Evolutionary conservation across 306 rosid genomes (phyloP), one percentile per base, ranked within the genome.

Genomic region (Casuarina equisetifolia): DNA sequence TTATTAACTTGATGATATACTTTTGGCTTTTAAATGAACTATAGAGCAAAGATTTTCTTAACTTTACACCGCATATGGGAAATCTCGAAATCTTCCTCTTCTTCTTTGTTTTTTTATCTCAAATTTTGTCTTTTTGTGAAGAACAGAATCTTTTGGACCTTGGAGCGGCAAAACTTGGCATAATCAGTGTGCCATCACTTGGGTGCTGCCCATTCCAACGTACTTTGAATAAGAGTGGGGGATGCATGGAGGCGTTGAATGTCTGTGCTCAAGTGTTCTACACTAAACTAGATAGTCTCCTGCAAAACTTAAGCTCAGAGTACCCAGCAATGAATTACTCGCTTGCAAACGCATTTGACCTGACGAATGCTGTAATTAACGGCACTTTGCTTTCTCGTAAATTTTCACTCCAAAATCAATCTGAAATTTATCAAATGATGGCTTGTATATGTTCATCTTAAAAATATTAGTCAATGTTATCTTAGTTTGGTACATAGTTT

Each of bases 271-370:
- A 38, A 15, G 76, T 59, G 0, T 89, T 87, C 67, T 4, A 79
- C 10, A 9, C 6, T 53, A 77, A 54, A 74, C 72, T 48, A 5
- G 5, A 15, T 25, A 15, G 9, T 20, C 38, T 80, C 63, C 16
- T 89, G 74, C 57, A 1, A 13, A 81, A 48, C 36, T 57, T 89
- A 69, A 85, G 90, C 53, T 75, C 20, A 4, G 83, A 84, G 10
- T 74, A 78, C 69, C 5, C 43, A 19, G 84, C 45, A 9, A 66
- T 87, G 17, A 72, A 40, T n/a, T 89, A 84, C 75, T 84, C 93
- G 2, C 74, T 85, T 53, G 91, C 64, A 13, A 72, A 85, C 78
- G 11, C 90, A 17, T 79, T 45, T 64, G 44, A 15, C 0, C 63
- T 89, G 88, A 77, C 89, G 44, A 40, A 0, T 0, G 0, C 2